phyloP scores from a whole-genome alignment of 2,329 filamentous ascomycete genomes.

The Torrubiella hemipterigena region DNA sequence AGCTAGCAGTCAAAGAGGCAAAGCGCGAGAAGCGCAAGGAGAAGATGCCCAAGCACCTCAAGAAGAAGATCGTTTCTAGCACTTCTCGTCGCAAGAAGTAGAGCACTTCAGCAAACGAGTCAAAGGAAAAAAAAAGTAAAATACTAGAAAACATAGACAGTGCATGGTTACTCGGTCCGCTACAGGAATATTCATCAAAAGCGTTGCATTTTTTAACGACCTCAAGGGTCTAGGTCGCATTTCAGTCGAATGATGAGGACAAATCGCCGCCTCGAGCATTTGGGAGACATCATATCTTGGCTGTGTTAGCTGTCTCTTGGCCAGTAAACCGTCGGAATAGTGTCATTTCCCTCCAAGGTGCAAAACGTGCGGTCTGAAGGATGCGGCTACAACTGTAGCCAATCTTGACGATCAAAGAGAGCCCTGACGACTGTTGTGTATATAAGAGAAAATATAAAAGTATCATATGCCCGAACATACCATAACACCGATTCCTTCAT shows the following conservation, averaged over 20 bases:
- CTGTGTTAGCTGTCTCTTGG: slow-evolving; percentile 7
- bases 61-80: slow-evolving; percentile 70
- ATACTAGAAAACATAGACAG: no score
- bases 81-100: slow-evolving; percentile 44
- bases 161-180: no score
- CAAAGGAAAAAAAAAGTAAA: no score
- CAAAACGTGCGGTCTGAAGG: slow-evolving; percentile 26
- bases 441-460: neutral
- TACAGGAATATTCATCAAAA: no score
- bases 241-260: slow-evolving; percentile 37
- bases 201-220: slow-evolving; percentile 2
- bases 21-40: slow-evolving; percentile 87
- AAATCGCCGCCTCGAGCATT: slow-evolving; percentile 16
- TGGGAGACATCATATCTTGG: slow-evolving; percentile 6
- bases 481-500: neutral
- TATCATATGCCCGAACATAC: neutral
- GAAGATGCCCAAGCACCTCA: slow-evolving; percentile 93
- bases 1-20: slow-evolving; percentile 84
- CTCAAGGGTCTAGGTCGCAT: neutral
- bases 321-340: no score
- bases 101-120: slow-evolving; percentile 2
- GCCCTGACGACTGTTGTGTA: slow-evolving; percentile 32
- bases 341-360: no score
- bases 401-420: slow-evolving; percentile 49
- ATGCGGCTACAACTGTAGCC: slow-evolving; percentile 9